phyloP scores from a whole-genome alignment of 129 eudicot species.

The Logfia minima region DNA sequence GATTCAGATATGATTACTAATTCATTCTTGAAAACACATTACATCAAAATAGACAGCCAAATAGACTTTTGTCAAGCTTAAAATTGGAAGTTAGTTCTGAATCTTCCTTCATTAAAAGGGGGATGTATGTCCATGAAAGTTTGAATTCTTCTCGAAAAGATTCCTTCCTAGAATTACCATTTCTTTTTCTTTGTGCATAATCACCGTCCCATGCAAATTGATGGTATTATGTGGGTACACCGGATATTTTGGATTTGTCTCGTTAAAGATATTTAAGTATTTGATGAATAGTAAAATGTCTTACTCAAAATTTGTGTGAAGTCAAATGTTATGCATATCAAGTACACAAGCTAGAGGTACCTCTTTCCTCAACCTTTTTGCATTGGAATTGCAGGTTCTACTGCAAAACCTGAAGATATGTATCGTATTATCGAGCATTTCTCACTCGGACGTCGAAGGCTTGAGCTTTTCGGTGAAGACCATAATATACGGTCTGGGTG shows the following conservation, averaged over 20 bases:
- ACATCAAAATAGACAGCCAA: background rate
- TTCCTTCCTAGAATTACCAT: background rate
- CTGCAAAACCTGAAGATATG: conserved; percentile 99
- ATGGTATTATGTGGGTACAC: background rate
- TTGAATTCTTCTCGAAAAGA: background rate
- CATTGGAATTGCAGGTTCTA: conserved; percentile 63
- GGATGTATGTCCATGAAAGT: background rate
- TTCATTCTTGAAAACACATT: background rate
- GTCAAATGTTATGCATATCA: background rate
- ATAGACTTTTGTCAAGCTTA: background rate
- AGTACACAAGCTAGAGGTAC: background rate
- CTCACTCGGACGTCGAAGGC: conserved; percentile 91
- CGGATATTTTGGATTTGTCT: background rate
- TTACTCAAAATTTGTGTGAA: background rate
- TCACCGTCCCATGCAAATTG: background rate
- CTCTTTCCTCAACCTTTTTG: background rate
- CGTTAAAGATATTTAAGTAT: background rate
- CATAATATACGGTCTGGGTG: conserved; percentile 95
- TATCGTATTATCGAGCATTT: conserved; percentile 94
- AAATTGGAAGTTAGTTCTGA: background rate
- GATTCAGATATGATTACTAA: background rate
- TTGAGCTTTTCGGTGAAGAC: conserved; percentile 95
- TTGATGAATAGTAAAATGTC: background rate
- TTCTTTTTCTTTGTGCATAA: background rate
- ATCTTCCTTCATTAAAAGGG: background rate